A percentile compares a stretch with the other conserved stretches of the same genome.
These are phyloP conservation scores for Ustilago esculenta DNA, from an alignment of 1,284 basidiomycete species.

Conservation along the genomic window DNA sequence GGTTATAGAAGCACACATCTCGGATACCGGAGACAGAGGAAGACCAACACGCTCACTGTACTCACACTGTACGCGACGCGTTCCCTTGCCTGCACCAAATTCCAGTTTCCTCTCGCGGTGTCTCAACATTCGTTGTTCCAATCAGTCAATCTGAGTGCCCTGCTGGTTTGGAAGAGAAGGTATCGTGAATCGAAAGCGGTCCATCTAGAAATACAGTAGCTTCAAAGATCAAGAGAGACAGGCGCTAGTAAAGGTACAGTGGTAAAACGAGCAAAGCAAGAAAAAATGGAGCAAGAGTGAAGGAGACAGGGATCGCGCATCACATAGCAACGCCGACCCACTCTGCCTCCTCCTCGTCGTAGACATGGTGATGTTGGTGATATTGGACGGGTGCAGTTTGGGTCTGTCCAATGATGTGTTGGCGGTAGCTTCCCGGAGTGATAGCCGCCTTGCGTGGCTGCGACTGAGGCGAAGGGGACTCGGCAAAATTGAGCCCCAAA, in stretches of 20 bases:
- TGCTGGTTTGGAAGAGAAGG: too few species aligned
- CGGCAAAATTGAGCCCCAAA: constrained; percentile 46
- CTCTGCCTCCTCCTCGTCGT: constrained; percentile 23
- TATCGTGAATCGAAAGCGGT: constrained; percentile 1
- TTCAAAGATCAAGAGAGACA: not conserved
- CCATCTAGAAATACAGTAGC: constrained; percentile 12
- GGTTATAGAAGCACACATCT: constrained; percentile 10
- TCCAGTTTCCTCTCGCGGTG: too few species aligned
- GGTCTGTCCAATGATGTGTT: constrained; percentile 11
- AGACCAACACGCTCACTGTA: constrained; percentile 25
- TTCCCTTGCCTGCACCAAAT: constrained; percentile 2
- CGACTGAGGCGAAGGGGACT: constrained; percentile 36
- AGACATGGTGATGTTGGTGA: constrained; percentile 1
- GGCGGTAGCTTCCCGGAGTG: constrained; percentile 19
- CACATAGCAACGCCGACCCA: constrained; percentile 50
- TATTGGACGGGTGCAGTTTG: constrained; percentile 5
- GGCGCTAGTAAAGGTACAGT: constrained; percentile 6
- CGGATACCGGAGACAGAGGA: constrained; percentile 23
- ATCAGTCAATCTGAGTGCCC: too few species aligned
- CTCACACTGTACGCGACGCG: constrained; percentile 44
- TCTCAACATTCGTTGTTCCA: too few species aligned
- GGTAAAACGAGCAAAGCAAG: not conserved
- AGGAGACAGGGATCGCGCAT: constrained; percentile 7
- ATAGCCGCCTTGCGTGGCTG: constrained; percentile 25
- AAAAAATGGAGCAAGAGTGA: not conserved